These are phyloP conservation scores for Diaporthe sp. DNA, from an alignment of 2,329 filamentous ascomycete species.

Conservation along the genomic window DNA sequence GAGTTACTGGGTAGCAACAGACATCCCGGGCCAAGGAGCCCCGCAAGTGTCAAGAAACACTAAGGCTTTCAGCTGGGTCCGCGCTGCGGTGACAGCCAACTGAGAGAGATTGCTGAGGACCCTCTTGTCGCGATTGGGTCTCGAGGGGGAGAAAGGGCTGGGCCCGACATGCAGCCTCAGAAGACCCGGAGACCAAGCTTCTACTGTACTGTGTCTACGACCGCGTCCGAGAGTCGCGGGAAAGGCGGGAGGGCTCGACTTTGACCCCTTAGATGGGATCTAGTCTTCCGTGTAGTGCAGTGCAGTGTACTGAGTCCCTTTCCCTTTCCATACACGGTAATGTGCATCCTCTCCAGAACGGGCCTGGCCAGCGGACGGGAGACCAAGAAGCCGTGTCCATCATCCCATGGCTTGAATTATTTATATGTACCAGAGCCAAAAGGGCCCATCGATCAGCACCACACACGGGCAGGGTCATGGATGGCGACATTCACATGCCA, in stretches of 20 bases:
- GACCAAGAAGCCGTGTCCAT: slow-evolving; percentile 17
- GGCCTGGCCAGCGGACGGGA: slow-evolving; percentile 16
- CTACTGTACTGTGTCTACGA: neutral
- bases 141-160: neutral
- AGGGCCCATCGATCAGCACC: neutral
- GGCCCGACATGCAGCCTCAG: neutral
- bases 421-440: neutral
- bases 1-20: slow-evolving; percentile 16
- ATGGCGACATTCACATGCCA: slow-evolving; percentile 29
- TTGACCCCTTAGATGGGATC: slow-evolving; percentile 6
- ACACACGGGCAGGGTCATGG: neutral
- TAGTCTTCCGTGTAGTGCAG: neutral
- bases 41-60: slow-evolving; percentile 32
- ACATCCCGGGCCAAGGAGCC: slow-evolving; percentile 11
- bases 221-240: neutral
- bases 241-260: neutral
- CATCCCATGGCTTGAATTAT: neutral
- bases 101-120: slow-evolving; percentile 24
- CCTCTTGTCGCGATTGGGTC: slow-evolving; percentile 4
- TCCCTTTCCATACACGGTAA: neutral
- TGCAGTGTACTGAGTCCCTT: neutral
- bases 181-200: neutral
- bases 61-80: slow-evolving; percentile 32
- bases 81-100: slow-evolving; percentile 21
- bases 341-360: neutral